Evolutionary conservation across 306 rosid genomes (phyloP).

Genomic region (Comarum palustre): DNA sequence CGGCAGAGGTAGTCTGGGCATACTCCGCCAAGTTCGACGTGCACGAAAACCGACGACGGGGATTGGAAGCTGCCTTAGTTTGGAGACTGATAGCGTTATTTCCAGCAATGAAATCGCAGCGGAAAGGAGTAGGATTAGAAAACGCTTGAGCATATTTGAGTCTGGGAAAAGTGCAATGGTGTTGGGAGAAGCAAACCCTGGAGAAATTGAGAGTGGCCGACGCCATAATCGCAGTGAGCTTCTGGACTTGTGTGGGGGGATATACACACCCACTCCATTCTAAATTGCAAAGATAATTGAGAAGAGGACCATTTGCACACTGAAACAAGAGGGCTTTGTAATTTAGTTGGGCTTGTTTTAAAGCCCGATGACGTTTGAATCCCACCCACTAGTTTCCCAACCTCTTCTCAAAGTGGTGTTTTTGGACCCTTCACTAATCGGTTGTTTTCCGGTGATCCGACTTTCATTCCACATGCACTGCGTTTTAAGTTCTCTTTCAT

Average conservation of each 20-base stretch:
- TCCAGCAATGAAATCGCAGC: background rate
- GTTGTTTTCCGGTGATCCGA: no score
- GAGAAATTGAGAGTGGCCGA: background rate
- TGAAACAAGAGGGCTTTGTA: background rate
- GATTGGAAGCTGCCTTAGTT: background rate
- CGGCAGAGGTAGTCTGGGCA: constrained; percentile 19
- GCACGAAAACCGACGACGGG: background rate
- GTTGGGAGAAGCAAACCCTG: background rate
- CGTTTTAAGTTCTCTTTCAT: no score
- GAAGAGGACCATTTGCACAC: background rate
- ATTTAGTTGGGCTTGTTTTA: background rate
- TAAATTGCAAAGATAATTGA: background rate
- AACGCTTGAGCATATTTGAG: background rate
- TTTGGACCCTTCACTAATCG: no score
- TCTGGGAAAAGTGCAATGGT: background rate
- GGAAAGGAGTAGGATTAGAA: background rate
- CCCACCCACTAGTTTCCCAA: no score
- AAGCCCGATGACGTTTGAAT: background rate
- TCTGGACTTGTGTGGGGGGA: background rate
- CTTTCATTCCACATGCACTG: no score
- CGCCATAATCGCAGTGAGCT: constrained; percentile 6
- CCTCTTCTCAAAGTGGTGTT: no score
- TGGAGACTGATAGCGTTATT: background rate
- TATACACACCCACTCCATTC: background rate
- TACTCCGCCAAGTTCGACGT: constrained; percentile 9